Conservation (phyloP, 2,329 filamentous ascomycete genomes). For the Epichloe glyceriae region DNA sequence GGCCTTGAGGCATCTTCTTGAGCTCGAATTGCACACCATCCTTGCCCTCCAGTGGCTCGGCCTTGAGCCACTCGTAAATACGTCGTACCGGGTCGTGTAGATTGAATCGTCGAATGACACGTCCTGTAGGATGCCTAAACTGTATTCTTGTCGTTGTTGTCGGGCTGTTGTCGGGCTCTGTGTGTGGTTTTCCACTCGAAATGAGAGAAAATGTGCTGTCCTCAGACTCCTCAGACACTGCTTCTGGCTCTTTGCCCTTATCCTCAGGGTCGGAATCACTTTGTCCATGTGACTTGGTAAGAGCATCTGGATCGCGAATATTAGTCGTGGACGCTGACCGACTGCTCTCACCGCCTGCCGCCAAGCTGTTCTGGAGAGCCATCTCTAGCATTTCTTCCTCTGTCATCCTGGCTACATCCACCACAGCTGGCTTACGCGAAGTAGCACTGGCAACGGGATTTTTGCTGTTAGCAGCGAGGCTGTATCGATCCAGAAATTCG, state of each 20-base stretch:
- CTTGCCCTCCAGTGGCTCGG: slow-evolving; percentile 70
- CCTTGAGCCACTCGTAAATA: slow-evolving; percentile 95
- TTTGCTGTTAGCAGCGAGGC: slow-evolving; percentile 73
- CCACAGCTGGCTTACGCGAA: slow-evolving; percentile 51
- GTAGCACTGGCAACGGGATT: slow-evolving; percentile 68
- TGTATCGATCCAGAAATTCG: slow-evolving; percentile 96
- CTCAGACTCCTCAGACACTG: slow-evolving; percentile 27
- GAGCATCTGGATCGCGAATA: slow-evolving; percentile 70
- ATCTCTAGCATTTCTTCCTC: slow-evolving; percentile 96
- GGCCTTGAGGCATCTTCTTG: slow-evolving; percentile 63
- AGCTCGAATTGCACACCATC: slow-evolving; percentile 72
- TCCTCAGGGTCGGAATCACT: neutral
- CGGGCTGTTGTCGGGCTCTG: slow-evolving; percentile 61
- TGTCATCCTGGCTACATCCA: slow-evolving; percentile 78
- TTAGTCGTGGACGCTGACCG: slow-evolving; percentile 31
- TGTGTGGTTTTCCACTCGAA: slow-evolving; percentile 57
- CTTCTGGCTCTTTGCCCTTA: slow-evolving; percentile 36
- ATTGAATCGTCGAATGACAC: slow-evolving; percentile 76
- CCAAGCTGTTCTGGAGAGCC: slow-evolving; percentile 80
- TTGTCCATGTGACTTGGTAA: slow-evolving; percentile 53
- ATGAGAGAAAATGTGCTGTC: slow-evolving; percentile 55
- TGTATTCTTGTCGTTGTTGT: slow-evolving; percentile 76
- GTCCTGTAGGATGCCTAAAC: slow-evolving; percentile 73
- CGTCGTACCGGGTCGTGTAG: slow-evolving; percentile 63
- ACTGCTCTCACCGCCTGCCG: slow-evolving; percentile 27